phyloP scores from a whole-genome alignment of 2,329 filamentous ascomycete genomes.

The Fusarium subtropicale region DNA sequence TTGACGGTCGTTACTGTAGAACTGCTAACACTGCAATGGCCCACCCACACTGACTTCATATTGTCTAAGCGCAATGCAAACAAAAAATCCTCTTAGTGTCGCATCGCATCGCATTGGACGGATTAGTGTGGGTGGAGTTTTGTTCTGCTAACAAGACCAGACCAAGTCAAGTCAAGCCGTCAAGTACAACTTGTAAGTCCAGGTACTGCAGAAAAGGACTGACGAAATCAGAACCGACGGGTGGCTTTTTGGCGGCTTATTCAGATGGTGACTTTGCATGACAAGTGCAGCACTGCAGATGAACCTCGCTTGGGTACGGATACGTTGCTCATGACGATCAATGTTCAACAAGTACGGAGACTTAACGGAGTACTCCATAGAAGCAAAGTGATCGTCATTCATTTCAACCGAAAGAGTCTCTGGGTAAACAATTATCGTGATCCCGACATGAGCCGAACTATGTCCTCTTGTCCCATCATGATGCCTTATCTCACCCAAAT shows the following conservation, averaged over 20 bases:
- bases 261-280: background rate
- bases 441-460: slow-evolving; percentile 25
- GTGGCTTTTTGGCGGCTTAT: slow-evolving; percentile 10
- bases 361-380: background rate
- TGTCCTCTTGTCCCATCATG: slow-evolving; percentile 13
- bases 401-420: background rate
- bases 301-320: slow-evolving; percentile 7
- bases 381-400: slow-evolving; percentile 4
- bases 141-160: background rate
- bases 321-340: slow-evolving; percentile 10
- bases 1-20: background rate
- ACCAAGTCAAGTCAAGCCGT: background rate
- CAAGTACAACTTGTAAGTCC: background rate
- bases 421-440: background rate
- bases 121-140: slow-evolving; percentile 36
- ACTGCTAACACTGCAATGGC: background rate
- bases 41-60: slow-evolving; percentile 28
- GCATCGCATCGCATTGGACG: slow-evolving; percentile 9
- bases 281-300: background rate
- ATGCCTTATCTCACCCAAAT: background rate
- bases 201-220: background rate
- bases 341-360: background rate
- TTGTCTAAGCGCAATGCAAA: slow-evolving; percentile 1
- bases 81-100: slow-evolving; percentile 22
- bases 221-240: slow-evolving; percentile 5